phyloP scores from a whole-genome alignment of 2,329 filamentous ascomycete species.

The Epichloe amarillans region DNA sequence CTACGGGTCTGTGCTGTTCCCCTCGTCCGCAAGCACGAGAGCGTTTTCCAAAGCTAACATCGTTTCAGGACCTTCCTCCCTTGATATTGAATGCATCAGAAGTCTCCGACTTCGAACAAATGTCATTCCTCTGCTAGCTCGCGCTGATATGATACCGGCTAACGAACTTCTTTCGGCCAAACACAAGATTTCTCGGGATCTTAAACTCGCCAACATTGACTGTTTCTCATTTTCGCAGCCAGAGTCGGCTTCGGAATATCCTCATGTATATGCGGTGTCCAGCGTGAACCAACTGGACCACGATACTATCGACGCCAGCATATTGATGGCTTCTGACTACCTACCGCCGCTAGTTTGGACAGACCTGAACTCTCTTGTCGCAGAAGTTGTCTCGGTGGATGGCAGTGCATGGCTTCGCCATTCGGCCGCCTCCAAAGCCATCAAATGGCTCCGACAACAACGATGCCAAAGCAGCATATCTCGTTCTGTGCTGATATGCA shows the following conservation, averaged over 20 bases:
- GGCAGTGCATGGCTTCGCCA: slow-evolving; percentile 74
- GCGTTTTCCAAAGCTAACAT: background rate
- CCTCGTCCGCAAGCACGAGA: background rate
- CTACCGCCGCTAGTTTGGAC: slow-evolving; percentile 65
- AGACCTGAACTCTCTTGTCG: slow-evolving; percentile 58
- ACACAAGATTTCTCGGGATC: slow-evolving; percentile 39
- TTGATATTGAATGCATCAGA: slow-evolving; percentile 58
- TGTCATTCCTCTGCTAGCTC: slow-evolving; percentile 69
- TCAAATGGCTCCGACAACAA: slow-evolving; percentile 49
- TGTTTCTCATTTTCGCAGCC: slow-evolving; percentile 51
- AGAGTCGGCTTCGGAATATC: slow-evolving; percentile 14
- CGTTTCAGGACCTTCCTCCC: slow-evolving; percentile 17
- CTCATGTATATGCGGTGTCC: slow-evolving; percentile 60
- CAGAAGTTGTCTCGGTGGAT: slow-evolving; percentile 62
- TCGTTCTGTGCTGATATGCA: slow-evolving; percentile 4
- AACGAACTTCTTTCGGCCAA: slow-evolving; percentile 48
- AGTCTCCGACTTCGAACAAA: slow-evolving; percentile 64
- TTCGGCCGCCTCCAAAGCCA: slow-evolving; percentile 66
- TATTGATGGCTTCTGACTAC: slow-evolving; percentile 88
- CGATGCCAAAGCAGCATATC: slow-evolving; percentile 6
- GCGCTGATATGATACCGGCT: slow-evolving; percentile 53
- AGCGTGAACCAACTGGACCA: slow-evolving; percentile 57
- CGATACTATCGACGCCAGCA: slow-evolving; percentile 81
- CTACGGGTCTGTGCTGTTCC: slow-evolving; percentile 38
- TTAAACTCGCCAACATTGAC: slow-evolving; percentile 43